Conservation (phyloP, 163 green algal genomes). For the Scenedesmus sp. region DNA sequence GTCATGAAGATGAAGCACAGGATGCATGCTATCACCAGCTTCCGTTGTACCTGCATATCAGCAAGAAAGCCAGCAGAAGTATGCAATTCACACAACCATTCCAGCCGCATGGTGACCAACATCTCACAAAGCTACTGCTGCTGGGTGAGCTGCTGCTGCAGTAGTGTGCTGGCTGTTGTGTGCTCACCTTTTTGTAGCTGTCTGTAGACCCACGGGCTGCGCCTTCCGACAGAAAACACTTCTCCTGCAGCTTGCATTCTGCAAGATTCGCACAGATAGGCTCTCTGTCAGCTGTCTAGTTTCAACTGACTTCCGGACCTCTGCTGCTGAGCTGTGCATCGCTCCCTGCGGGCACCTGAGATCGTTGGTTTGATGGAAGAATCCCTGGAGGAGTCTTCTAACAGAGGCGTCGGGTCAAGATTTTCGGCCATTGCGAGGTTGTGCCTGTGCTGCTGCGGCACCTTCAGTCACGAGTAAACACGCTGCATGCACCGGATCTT, state of each 20-base stretch:
- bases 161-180: background rate
- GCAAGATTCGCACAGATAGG: background rate
- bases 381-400: background rate
- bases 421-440: background rate
- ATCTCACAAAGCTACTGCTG: background rate
- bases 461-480: background rate
- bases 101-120: background rate
- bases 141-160: background rate
- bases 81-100: background rate
- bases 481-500: background rate
- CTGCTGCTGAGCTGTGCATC: background rate
- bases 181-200: constrained; percentile 36
- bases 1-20: constrained; percentile 90
- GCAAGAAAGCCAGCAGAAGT: background rate
- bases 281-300: background rate
- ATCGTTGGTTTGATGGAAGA: background rate
- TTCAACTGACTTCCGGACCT: background rate
- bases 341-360: background rate
- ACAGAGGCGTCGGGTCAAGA: constrained; percentile 8
- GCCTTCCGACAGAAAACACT: constrained; percentile 60
- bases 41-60: constrained; percentile 75
- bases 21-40: constrained; percentile 80
- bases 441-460: background rate
- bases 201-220: background rate
- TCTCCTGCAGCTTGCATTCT: constrained; percentile 54